These are phyloP conservation scores for Berberis vulgaris DNA, from an alignment of 164 flowering plant species.

Conservation along the genomic window DNA sequence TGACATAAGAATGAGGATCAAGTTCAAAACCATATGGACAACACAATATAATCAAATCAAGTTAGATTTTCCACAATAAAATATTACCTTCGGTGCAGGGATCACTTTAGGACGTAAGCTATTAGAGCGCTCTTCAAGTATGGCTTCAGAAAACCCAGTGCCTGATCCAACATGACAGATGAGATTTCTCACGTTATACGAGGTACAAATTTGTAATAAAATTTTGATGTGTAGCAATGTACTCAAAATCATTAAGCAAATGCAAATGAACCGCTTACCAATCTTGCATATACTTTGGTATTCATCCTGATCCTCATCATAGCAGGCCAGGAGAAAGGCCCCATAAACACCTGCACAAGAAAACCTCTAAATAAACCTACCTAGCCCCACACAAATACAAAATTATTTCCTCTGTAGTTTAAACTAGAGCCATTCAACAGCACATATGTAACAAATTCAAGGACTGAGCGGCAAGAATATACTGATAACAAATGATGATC, in stretches of 20 bases:
- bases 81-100: slow-evolving; percentile 11
- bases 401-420: neutral
- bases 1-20: no score
- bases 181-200: slow-evolving; percentile 38
- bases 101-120: slow-evolving; percentile 69
- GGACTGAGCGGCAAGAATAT: no score
- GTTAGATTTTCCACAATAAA: no score
- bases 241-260: neutral
- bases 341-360: slow-evolving; percentile 73
- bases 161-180: slow-evolving; percentile 43
- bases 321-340: slow-evolving; percentile 96
- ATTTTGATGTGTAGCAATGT: neutral
- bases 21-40: no score
- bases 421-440: no score
- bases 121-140: slow-evolving; percentile 61
- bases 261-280: slow-evolving; percentile 31
- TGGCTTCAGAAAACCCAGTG: no score
- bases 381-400: neutral
- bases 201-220: slow-evolving; percentile 46
- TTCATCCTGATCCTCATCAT: slow-evolving; percentile 77
- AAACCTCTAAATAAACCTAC: slow-evolving; percentile 12
- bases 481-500: no score
- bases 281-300: slow-evolving; percentile 97
- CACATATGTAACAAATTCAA: no score
- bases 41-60: no score